Percentiles rank a stretch among this genome's conserved stretches.
These are phyloP conservation scores for Xylariaceae sp. DNA, from an alignment of 2,329 filamentous ascomycete genomes.

Conservation along the genomic window DNA sequence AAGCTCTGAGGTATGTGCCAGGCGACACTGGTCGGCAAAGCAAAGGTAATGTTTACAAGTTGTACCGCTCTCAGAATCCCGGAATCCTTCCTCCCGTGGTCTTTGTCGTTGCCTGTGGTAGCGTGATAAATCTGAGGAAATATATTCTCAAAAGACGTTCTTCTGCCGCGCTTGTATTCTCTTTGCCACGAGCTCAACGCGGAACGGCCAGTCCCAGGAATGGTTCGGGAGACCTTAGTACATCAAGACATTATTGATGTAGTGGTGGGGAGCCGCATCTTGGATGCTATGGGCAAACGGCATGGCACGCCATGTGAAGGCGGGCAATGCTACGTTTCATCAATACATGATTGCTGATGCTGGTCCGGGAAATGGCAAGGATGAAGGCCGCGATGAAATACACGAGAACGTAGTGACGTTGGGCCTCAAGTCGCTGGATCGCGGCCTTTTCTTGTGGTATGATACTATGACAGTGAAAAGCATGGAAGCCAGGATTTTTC, in stretches of 20 bases:
- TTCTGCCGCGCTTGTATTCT: neutral
- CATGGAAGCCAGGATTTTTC: no score
- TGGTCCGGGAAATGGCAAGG: neutral
- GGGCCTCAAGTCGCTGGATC: neutral
- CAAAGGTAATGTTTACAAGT: neutral
- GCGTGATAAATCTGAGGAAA: neutral
- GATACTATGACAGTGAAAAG: no score
- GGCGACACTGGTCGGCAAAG: neutral
- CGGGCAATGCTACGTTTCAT: neutral
- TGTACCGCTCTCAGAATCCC: neutral
- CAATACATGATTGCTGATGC: neutral
- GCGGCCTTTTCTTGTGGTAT: no score
- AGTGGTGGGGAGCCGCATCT: neutral
- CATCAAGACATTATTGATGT: neutral
- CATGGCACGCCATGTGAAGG: neutral
- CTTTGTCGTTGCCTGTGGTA: neutral
- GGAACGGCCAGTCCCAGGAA: neutral
- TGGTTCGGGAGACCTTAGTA: neutral
- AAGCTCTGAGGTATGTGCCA: constrained; percentile 2
- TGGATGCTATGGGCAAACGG: neutral
- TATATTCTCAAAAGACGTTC: neutral
- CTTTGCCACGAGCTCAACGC: neutral
- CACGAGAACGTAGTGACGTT: neutral
- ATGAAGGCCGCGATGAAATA: neutral
- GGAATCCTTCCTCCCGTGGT: neutral